Evolutionary conservation across 345 rosid species (phyloP).

Genomic region (Angophora floribunda): DNA sequence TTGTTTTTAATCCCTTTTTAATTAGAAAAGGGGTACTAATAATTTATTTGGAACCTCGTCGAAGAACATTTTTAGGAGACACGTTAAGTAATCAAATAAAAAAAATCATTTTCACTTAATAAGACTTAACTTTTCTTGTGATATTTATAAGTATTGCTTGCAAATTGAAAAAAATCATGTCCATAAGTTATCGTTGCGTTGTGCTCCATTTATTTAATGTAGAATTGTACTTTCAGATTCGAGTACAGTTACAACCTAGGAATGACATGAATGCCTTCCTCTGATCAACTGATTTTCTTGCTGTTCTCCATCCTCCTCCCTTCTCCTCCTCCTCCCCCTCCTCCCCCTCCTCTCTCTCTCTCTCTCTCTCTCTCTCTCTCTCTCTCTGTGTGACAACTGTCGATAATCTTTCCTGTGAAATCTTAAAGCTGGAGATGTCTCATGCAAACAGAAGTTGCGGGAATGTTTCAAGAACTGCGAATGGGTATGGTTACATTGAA

Average conservation of each 20-base stretch:
- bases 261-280: not conserved
- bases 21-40: not conserved
- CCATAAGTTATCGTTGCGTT: not conserved
- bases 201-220: not conserved
- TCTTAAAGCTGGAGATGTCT: not conserved
- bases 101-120: not conserved
- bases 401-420: not conserved
- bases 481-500: not conserved
- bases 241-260: not conserved
- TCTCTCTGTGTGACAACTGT: not conserved
- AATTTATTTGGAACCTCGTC: not conserved
- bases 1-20: not conserved
- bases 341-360: not conserved
- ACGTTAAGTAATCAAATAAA: not conserved
- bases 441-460: not conserved
- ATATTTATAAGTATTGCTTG: not conserved
- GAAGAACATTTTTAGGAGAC: not conserved
- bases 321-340: not conserved
- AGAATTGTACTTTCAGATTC: not conserved
- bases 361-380: not conserved
- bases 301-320: not conserved
- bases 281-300: not conserved
- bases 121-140: not conserved
- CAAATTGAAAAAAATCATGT: not conserved
- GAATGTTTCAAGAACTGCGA: not conserved